These are phyloP conservation scores for Cyberlindnera xishuangbannaensis DNA, from an alignment of 805 yeast species.

Conservation along the genomic window DNA sequence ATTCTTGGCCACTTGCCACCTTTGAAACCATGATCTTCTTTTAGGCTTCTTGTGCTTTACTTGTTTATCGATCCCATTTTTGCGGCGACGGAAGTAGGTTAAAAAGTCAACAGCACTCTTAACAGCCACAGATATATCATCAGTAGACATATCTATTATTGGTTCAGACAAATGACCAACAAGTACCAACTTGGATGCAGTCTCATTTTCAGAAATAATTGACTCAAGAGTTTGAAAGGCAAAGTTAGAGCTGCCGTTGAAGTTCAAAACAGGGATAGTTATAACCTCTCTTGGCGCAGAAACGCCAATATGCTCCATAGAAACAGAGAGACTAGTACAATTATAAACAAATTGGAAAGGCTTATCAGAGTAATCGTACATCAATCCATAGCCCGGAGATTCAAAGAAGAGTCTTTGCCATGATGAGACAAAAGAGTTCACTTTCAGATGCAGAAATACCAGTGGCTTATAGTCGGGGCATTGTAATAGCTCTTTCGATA, in stretches of 20 bases:
- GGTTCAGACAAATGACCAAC: slow-evolving; percentile 39
- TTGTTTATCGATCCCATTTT: background rate
- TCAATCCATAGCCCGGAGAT: slow-evolving; percentile 43
- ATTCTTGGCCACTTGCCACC: slow-evolving; percentile 12
- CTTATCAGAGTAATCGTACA: slow-evolving; percentile 34
- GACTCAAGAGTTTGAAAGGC: slow-evolving; percentile 30
- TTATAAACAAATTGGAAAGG: slow-evolving; percentile 36
- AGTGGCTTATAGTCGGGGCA: slow-evolving; percentile 21
- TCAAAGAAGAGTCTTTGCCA: slow-evolving; percentile 26
- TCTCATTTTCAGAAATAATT: slow-evolving; percentile 15
- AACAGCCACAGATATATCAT: slow-evolving; percentile 32
- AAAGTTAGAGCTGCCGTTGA: slow-evolving; percentile 35
- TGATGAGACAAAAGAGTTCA: slow-evolving; percentile 21
- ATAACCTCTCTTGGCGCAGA: slow-evolving; percentile 16
- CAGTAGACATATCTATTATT: slow-evolving; percentile 37
- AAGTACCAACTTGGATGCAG: slow-evolving; percentile 30
- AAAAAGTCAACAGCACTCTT: slow-evolving; percentile 19
- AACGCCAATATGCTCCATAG: slow-evolving; percentile 23
- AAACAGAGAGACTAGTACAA: slow-evolving; percentile 31
- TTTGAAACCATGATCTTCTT: slow-evolving; percentile 1
- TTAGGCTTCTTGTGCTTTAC: background rate
- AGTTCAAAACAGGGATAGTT: slow-evolving; percentile 20
- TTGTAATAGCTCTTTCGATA: slow-evolving; percentile 11
- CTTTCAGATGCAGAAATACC: slow-evolving; percentile 17
- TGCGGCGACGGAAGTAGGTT: slow-evolving; percentile 5